phyloP scores from a whole-genome alignment of 2,329 filamentous ascomycete species.

The Dactylellina sp. region DNA sequence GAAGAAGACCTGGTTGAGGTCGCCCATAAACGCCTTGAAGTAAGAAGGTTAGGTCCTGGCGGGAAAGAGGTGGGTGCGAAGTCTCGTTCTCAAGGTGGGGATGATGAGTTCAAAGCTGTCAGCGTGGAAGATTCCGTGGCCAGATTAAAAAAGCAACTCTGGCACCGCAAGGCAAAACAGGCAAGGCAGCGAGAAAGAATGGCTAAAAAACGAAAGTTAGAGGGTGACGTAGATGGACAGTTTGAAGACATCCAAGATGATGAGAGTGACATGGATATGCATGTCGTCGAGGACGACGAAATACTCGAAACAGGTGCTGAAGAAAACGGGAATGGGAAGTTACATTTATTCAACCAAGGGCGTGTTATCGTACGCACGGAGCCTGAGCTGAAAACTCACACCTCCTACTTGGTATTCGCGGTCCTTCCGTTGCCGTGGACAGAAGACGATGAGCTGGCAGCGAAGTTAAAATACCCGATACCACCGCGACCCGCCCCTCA shows the following conservation, averaged over 20 bases:
- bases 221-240: conserved; percentile 58
- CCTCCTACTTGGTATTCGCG: conserved; percentile 95
- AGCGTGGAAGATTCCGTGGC: conserved; percentile 83
- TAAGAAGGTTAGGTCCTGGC: conserved; percentile 79
- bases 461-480: conserved; percentile 72
- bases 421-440: conserved; percentile 87
- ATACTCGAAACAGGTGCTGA: conserved; percentile 58
- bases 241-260: conserved; percentile 56
- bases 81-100: conserved; percentile 72
- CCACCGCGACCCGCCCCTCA: conserved; percentile 46
- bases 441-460: conserved; percentile 79
- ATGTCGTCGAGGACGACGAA: conserved; percentile 60
- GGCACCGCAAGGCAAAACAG: conserved; percentile 61
- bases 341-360: conserved; percentile 68
- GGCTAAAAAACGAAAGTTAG: conserved; percentile 57
- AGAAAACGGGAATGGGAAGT: conserved; percentile 29
- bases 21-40: conserved; percentile 80
- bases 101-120: conserved; percentile 73
- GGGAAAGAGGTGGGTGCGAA: conserved; percentile 72
- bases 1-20: conserved; percentile 95
- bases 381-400: conserved; percentile 92
- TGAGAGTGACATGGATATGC: conserved; percentile 52
- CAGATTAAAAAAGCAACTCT: conserved; percentile 68
- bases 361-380: conserved; percentile 83
- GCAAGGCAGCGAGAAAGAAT: conserved; percentile 38